Evolutionary conservation across 805 yeast species (phyloP), one percentile per base, ranked within the genome.

Genomic region (Kregervanrija delftensis): DNA sequence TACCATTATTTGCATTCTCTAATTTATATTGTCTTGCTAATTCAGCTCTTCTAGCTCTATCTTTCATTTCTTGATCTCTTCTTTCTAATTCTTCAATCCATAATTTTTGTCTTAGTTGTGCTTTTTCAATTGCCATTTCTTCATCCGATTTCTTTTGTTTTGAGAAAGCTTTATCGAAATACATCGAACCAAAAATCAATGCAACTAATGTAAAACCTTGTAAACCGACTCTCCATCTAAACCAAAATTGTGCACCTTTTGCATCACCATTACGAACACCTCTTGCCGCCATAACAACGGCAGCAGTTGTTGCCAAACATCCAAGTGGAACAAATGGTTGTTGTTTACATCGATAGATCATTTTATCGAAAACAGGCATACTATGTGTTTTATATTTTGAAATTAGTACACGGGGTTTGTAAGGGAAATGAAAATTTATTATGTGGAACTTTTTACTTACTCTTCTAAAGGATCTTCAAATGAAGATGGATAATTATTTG

Each of bases 41-140:
- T 46, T 82, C 86, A 5, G 90, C 86, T 56, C 89, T 74, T 52
- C 71, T 63, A 63, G 76, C 80, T 56, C 95, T 72, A 48, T 72
- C 77, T 59, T 83, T 80, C 46, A 81, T 78, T 46, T 80, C 84
- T 11, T 64, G 74, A 61, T 89, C 96, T 63, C 95, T 77, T 67
- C 96, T 77, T 60, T 89, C 97, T 57, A 89, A 72, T 58, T 85
- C 95, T 59, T 85, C 87, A 49, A 89, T 83, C 97, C 97, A 90
- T 52, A 90, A 60, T 56, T 68, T 71, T 60, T 90, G 96, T 70
- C 97, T 81, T 59, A 78, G 66, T 63, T 83, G 83, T 36, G 97
- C 95, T 76, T 86, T 85, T 55, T 81, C 85, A 43, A 78, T 68
- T 53, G 86, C 69, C 50, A 70, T 60, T 31, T 85, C 91, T 53